Percentiles rank a stretch among this genome's conserved stretches.
phyloP scores from a whole-genome alignment of 202 grass and related monocot genomes.

The Brachypodium distachyon region DNA sequence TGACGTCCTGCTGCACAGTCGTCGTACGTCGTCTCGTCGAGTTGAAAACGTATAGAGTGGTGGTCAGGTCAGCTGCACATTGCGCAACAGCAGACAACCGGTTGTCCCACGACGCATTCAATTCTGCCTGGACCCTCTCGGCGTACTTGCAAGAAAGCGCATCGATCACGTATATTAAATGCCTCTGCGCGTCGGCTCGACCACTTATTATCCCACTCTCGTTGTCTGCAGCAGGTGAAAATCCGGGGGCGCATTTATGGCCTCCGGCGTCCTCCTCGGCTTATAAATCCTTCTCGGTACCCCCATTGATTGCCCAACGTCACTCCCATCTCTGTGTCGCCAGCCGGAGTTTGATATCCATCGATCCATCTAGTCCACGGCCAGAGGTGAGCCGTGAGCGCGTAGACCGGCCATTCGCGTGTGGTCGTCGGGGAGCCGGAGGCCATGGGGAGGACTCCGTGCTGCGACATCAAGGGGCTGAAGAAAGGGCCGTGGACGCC shows the following conservation, averaged over 20 bases:
- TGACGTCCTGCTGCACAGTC: too few species aligned
- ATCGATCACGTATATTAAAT: conserved; percentile 18
- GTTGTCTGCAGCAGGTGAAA: conserved; percentile 43
- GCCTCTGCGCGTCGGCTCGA: conserved; percentile 1
- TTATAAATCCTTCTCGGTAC: conserved; percentile 34
- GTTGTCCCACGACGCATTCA: conserved; percentile 35
- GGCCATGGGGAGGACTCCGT: conserved; percentile 83
- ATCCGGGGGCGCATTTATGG: conserved; percentile 63
- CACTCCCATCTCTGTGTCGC: neutral
- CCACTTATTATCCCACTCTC: neutral
- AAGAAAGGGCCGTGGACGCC: conserved; percentile 95
- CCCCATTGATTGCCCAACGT: conserved; percentile 24
- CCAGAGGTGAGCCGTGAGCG: neutral
- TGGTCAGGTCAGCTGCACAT: conserved; percentile 13
- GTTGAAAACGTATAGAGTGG: conserved; percentile 1
- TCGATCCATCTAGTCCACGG: neutral
- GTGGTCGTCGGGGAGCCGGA: neutral
- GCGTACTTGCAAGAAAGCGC: conserved; percentile 44
- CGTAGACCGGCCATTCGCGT: neutral
- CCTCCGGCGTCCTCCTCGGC: conserved; percentile 28
- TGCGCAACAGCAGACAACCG: conserved; percentile 25
- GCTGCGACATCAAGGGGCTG: conserved; percentile 86
- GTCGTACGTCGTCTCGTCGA: too few species aligned
- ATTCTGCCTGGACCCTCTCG: neutral
- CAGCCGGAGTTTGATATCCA: neutral